Evolutionary conservation across 1,284 basidiomycete genomes (phyloP), one percentile per base, ranked within the genome.

Genomic region (Anthracocystis panici-leucophaei): DNA sequence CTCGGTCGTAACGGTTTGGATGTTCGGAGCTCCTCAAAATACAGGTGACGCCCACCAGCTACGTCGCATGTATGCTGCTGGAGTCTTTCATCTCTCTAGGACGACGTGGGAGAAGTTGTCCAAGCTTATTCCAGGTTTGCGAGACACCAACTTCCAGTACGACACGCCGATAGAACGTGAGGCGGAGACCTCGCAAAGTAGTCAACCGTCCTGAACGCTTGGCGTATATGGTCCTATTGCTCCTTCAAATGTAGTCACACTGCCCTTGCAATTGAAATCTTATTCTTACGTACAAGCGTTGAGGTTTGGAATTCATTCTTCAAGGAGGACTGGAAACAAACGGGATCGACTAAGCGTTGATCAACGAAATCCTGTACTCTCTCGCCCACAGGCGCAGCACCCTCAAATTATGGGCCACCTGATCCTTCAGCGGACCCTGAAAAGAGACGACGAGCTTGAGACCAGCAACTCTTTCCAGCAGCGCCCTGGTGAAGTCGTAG

Each of bases 391-490:
- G n/a, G 40, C 33, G 31, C 40, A 66, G 18, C 0, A 35, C 46
- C 4, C 27, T 21, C 12, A 42, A 45, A 3, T 66, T 50, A 31
- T 52, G 41, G 0, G 31, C n/a, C 0, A 27, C 18, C 25, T 60
- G 64, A 1, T 21, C 10, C 25, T 14, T 18, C 16, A 66, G 16
- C 4, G 64, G 64, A 18, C 29, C 64, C 18, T 66, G 52, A 25
- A 66, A 66, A 20, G 57, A 60, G 20, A 35, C 20, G 6, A 56
- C 57, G 2, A 66, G 10, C 2, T 50, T 40, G 25, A 60, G 48
- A 12, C 53, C 53, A n/a, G 29, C 23, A 0, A 52, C 48, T 2
- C 18, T 27, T 10, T 41, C 46, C 2, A 66, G 41, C 23, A 60
- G 6, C 10, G 18, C n/a, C 21, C 57, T 29, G 16, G 45, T 52